These are phyloP conservation scores for Parascedosporium putredinis DNA, from an alignment of 2,329 filamentous ascomycete species.

Conservation along the genomic window DNA sequence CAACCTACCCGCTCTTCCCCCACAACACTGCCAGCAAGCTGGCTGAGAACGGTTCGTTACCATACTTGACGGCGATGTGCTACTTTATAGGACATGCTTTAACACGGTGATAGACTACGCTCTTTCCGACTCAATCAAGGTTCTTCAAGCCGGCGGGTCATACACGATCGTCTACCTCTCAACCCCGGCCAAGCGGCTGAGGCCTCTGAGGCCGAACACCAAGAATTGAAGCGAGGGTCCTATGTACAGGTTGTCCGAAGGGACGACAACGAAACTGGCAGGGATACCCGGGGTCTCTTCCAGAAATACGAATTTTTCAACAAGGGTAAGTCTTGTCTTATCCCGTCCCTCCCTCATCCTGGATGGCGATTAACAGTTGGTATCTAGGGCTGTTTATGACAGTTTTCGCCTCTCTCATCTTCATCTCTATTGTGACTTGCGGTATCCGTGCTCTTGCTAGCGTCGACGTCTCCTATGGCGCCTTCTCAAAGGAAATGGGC, in stretches of 20 bases:
- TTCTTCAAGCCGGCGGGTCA: conserved; percentile 26
- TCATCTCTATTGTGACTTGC: conserved; percentile 68
- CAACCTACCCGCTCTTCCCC: conserved; percentile 29
- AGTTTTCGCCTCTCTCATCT: conserved; percentile 56
- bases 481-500: conserved; percentile 94
- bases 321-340: conserved; percentile 49
- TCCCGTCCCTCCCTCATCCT: background rate
- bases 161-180: conserved; percentile 73
- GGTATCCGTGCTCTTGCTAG: conserved; percentile 68
- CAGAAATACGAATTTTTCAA: conserved; percentile 93
- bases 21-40: conserved; percentile 31
- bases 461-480: conserved; percentile 82
- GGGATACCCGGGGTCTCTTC: conserved; percentile 53
- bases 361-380: background rate
- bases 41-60: conserved; percentile 38
- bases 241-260: conserved; percentile 20
- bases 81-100: too few relatives aligned
- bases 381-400: conserved; percentile 77
- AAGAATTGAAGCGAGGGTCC: conserved; percentile 60
- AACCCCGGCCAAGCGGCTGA: conserved; percentile 17
- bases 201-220: conserved; percentile 38
- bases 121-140: conserved; percentile 37
- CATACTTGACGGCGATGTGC: too few relatives aligned
- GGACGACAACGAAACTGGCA: conserved; percentile 20
- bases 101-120: conserved; percentile 32